phyloP scores from a whole-genome alignment of 352 stramenopile species.

The Pythium monospermum region DNA sequence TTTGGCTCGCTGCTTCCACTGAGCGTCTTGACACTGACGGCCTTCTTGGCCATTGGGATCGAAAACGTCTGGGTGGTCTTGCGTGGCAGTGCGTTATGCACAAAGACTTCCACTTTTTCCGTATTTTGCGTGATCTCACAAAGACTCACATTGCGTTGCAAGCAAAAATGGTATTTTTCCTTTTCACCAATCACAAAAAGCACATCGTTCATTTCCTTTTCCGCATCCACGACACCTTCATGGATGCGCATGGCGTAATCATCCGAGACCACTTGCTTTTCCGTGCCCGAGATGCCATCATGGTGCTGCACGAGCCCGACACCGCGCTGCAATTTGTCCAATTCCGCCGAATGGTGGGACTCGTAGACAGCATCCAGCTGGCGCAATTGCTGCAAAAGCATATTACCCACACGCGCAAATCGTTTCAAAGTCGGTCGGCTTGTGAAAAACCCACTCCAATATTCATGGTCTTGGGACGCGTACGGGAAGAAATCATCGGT shows the following conservation, averaged over 20 bases:
- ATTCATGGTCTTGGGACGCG: conserved; percentile 88
- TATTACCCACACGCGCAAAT: conserved; percentile 87
- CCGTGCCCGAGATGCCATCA: conserved; percentile 93
- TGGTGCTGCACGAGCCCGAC: conserved; percentile 95
- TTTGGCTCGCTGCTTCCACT: conserved; percentile 32
- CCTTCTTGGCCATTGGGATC: conserved; percentile 48
- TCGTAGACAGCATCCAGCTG: conserved; percentile 86
- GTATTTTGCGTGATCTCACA: conserved; percentile 78
- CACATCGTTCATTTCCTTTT: conserved; percentile 70
- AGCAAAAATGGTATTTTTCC: conserved; percentile 56
- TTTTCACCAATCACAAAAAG: conserved; percentile 72
- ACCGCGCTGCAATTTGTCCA: conserved; percentile 80
- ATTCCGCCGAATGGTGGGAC: conserved; percentile 42
- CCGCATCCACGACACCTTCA: conserved; percentile 61
- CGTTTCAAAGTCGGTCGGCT: conserved; percentile 91
- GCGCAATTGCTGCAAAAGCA: conserved; percentile 85
- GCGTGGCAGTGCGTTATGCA: conserved; percentile 63
- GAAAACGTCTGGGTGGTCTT: conserved; percentile 55
- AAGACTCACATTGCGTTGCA: conserved; percentile 88
- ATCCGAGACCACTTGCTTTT: conserved; percentile 93
- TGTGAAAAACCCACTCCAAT: conserved; percentile 97
- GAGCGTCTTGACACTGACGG: conserved; percentile 33
- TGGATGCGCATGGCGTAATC: conserved; percentile 94
- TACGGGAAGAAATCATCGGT: conserved; percentile 98
- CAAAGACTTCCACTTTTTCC: conserved; percentile 60